Base-by-base conservation (phyloP, 176 grass and related monocot genomes). In the Elymus sibiricus region DNA sequence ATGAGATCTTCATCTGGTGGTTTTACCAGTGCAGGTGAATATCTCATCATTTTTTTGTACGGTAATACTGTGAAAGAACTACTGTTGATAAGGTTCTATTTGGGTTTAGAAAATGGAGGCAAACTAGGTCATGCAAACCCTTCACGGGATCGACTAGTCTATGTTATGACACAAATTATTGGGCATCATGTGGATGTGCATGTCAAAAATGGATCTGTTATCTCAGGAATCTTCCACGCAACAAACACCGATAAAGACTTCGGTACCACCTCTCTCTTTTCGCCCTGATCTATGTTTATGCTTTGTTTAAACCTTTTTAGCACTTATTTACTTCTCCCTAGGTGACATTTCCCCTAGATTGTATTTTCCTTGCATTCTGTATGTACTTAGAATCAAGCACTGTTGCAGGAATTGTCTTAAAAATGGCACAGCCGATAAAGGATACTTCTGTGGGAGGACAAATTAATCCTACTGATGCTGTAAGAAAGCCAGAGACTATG, bases 221-320 rank as follows among this genome's bases (percentile, higher is more conserved):
- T 99, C 78, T 99, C 97, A 81, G 97, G 97, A 88, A 99, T 99
- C 74, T 94, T 99, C 71, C 90, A 99, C 74, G 90, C 90, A 87
- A 82, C 97, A 64, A 92, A 93, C 91, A 87, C 85, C 32, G 94
- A 94, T 81, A 94, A 92, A 91, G 97, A 93, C 90, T 94, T 97
- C 0, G 97, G 97, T 99, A 94, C 43, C 21, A 22, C 47, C 61
- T 77, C 44, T 84, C 56, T 34, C 29, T 77, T 66, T 39, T 2
- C 11, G 17, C 27, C 71, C 19, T 53, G 28, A 42, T 64, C 37
- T 63, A 53, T 77, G 55, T 63, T 85, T 34, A 34, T 67, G 74
- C 32, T 53, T 76, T 71, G 53, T 74, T 82, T 26, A 67, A 47
- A 31, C 29, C 11, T 63, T 44, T 44, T 75, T 46, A 44, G 17